These are phyloP conservation scores for Warburgia ugandensis DNA, from an alignment of 164 flowering plant genomes.

Conservation along the genomic window DNA sequence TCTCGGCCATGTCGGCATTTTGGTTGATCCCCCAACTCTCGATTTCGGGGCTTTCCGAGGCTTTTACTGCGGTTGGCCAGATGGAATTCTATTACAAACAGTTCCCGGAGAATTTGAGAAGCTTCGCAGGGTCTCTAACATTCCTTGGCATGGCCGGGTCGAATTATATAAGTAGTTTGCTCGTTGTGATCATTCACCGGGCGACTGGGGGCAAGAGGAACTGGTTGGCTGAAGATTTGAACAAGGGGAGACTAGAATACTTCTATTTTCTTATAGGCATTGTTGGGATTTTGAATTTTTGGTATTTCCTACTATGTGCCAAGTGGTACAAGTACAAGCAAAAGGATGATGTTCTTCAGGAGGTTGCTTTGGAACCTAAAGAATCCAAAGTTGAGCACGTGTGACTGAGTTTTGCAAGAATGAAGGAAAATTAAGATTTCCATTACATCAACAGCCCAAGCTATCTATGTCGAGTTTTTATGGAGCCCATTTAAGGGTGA, in stretches of 20 bases:
- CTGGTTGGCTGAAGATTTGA: slow-evolving; percentile 54
- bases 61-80: slow-evolving; percentile 35
- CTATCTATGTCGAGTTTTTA: too few relatives aligned
- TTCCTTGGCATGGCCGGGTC: slow-evolving; percentile 33
- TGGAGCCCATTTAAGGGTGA: too few relatives aligned
- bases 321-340: slow-evolving; percentile 44
- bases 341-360: not conserved
- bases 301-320: slow-evolving; percentile 32
- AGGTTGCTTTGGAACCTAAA: not conserved
- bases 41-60: slow-evolving; percentile 46
- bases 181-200: slow-evolving; percentile 24
- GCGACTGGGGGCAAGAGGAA: slow-evolving; percentile 6
- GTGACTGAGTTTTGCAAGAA: not conserved
- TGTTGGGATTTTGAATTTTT: slow-evolving; percentile 27
- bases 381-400: not conserved
- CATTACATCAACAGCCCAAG: not conserved
- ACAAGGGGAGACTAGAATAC: slow-evolving; percentile 41
- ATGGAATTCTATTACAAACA: slow-evolving; percentile 61
- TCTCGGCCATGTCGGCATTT: slow-evolving; percentile 41
- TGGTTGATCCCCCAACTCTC: slow-evolving; percentile 52
- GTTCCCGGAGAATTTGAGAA: slow-evolving; percentile 70
- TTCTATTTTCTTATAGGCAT: slow-evolving; percentile 35
- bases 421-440: not conserved
- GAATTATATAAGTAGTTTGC: slow-evolving; percentile 37
- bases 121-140: slow-evolving; percentile 41